Evolutionary conservation across 2,329 filamentous ascomycete genomes (phyloP), one percentile per base, ranked within the genome.

Genomic region (Monilinia aucupariae): DNA sequence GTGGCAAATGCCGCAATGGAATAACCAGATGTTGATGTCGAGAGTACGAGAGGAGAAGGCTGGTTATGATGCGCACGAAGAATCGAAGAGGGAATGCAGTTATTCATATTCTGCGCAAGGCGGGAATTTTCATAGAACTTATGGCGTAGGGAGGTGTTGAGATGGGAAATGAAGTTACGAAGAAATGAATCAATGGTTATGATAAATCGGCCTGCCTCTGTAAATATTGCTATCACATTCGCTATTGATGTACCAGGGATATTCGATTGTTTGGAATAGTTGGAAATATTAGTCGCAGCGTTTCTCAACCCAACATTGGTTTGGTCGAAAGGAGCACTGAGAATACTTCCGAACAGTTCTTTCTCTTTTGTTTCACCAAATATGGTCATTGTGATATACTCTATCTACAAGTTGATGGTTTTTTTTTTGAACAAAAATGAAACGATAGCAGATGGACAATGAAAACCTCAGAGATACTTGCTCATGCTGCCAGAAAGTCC

Each of bases 11-110:
- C 54, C 54, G 41, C 64, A 66, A 9, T 72, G 70, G 70, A 72
- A 70, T 48, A 68, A 64, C 17, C 69, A 71, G 59, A 68, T 71
- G 37, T 25, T 71, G 13, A 70, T 72, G 68, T 68, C 65, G 4
- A 68, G 68, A 49, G 71, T 69, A 53, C 41, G 72, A n/a, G 72
- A 73, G 50, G 72, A 73, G 60, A 71, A 71, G 20, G 41, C 54
- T 12, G 54, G 54, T 58, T 69, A 64, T 50, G 70, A 70, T 41
- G 62, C 50, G 8, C 64, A 67, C 27, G 69, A 69, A 43, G 68
- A 69, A 50, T 61, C 64, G 43, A 69, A 66, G 52, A 68, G 65
- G 59, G 65, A 69, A 59, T 68, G 65, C 64, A 51, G 63, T 49
- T 59, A 59, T 48, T 30, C 49, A 48, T 64, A 64, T 54, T 48